Conservation (phyloP, 345 rosid genomes). For the Bruguiera parviflora region DNA sequence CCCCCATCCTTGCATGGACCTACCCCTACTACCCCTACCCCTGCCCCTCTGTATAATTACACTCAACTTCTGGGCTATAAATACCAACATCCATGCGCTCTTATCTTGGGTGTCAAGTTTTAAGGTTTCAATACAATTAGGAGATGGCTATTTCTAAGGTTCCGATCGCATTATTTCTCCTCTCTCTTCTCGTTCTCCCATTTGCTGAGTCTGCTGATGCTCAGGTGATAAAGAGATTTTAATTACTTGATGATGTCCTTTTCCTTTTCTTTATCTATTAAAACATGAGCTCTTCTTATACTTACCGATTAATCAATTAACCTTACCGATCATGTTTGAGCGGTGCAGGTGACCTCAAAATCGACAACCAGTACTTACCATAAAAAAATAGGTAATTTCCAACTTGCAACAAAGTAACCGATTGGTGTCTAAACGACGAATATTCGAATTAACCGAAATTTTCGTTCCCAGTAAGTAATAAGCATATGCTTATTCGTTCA, state of each 20-base stretch:
- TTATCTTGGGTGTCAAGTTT: too few relatives aligned
- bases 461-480: too few relatives aligned
- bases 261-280: too few relatives aligned
- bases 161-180: conserved; percentile 44
- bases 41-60: neutral
- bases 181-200: conserved; percentile 49
- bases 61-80: conserved; percentile 15
- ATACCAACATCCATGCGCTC: neutral
- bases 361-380: neutral
- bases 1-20: neutral
- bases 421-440: too few relatives aligned
- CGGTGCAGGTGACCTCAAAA: conserved; percentile 6
- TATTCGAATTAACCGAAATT: too few relatives aligned
- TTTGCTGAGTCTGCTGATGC: conserved; percentile 41
- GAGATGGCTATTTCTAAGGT: conserved; percentile 44
- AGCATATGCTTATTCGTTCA: too few relatives aligned
- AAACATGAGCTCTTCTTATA: too few relatives aligned
- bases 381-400: conserved; percentile 13
- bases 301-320: too few relatives aligned
- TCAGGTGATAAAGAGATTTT: conserved; percentile 18
- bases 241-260: neutral
- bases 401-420: neutral
- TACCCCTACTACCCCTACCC: conserved; percentile 5
- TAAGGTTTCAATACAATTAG: neutral
- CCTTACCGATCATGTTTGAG: too few relatives aligned